phyloP scores from a whole-genome alignment of 805 yeast genomes.

The Cephaloascus albidus region DNA sequence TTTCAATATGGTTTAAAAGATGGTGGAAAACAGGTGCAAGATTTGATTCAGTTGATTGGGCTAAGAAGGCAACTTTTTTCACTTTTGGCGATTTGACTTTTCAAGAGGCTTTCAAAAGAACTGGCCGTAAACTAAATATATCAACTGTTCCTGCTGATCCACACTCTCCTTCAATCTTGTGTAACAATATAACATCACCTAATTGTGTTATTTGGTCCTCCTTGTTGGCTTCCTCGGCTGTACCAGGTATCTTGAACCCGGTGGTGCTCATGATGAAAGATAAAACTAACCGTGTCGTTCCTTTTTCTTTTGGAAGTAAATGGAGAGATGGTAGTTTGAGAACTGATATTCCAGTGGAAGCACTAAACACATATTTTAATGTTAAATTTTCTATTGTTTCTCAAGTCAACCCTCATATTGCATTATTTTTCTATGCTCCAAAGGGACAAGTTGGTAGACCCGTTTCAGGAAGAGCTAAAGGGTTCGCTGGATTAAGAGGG shows the following conservation, averaged over 20 bases:
- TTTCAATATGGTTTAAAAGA: constrained; percentile 50
- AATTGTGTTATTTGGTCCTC: constrained; percentile 78
- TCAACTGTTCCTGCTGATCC: constrained; percentile 79
- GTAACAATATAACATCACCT: constrained; percentile 72
- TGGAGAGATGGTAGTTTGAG: constrained; percentile 77
- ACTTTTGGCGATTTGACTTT: constrained; percentile 68
- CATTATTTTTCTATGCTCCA: constrained; percentile 68
- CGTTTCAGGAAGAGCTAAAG: constrained; percentile 44
- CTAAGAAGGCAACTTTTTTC: constrained; percentile 57
- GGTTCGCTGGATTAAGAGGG: constrained; percentile 50
- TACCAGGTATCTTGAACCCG: constrained; percentile 75
- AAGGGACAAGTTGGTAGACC: constrained; percentile 78
- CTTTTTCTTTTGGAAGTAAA: constrained; percentile 65
- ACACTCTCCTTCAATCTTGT: constrained; percentile 69
- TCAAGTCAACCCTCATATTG: constrained; percentile 78
- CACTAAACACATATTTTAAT: constrained; percentile 65
- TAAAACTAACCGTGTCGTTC: constrained; percentile 31
- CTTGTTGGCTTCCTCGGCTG: constrained; percentile 69
- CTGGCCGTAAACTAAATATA: constrained; percentile 64
- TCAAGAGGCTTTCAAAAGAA: constrained; percentile 55
- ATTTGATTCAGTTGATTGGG: constrained; percentile 71
- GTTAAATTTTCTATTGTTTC: constrained; percentile 70
- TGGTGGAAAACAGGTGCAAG: constrained; percentile 73
- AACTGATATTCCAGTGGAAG: constrained; percentile 71
- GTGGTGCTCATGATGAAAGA: constrained; percentile 70